Evolutionary conservation across 306 rosid genomes (phyloP), one percentile per base, ranked within the genome.

Genomic region (Sindora glabra): DNA sequence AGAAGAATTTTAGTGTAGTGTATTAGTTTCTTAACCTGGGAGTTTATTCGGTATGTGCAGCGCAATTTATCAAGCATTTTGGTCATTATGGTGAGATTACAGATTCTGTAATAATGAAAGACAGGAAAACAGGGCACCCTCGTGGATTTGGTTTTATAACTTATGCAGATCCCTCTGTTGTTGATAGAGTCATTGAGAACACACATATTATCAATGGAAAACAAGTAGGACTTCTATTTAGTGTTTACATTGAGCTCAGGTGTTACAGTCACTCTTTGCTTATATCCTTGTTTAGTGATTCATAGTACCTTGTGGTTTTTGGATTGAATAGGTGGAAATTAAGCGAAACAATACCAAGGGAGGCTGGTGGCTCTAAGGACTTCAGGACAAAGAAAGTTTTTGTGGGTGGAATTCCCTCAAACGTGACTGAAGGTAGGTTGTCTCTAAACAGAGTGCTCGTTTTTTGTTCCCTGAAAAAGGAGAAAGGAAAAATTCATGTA

Each of bases 261-360:
- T n/a, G n/a, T n/a, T n/a, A n/a, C n/a, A n/a, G n/a, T n/a, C n/a
- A n/a, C 40, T 27, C 29, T 32, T 33, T 33, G 2, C 10, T 33
- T 8, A 8, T 12, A 8, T 26, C 2, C 34, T 29, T 29, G 5
- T 29, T 4, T 9, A 29, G 34, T 6, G 8, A 29, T 4, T 29
- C 8, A 29, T 4, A 29, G 3, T 29, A 29, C 34, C 34, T 47
- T 8, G 1, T 8, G 39, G 10, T 24, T 41, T 8, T 33, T 49
- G 8, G 15, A 22, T 14, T 60, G 62, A 37, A 32, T 68, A 90
- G 97, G 97, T 90, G 71, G 97, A 90, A 59, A 90, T 90, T 77
- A 90, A 90, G 86, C 76, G 97, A n/a, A 68, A 90, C 97, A n/a
- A 90, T 90, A 63, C 97, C 97, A 1, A 80, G 85, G 83, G 97